Percentiles rank a stretch among this genome's conserved stretches.
Conservation (phyloP, 1,284 basidiomycete genomes). For the Rhodotorula glutinis region DNA sequence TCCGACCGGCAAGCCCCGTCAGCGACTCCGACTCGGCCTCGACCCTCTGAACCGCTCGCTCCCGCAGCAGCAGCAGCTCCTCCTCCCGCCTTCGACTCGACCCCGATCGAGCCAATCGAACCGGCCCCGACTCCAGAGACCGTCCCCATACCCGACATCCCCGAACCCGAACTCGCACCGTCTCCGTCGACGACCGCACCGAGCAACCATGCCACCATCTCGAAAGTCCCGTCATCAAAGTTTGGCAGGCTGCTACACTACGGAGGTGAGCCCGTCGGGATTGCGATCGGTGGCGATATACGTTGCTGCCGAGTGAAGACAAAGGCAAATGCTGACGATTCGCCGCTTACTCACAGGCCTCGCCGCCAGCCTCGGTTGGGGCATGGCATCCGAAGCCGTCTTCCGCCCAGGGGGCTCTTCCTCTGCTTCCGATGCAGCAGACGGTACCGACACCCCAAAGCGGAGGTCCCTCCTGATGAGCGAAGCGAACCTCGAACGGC, state of each 20-base stretch:
- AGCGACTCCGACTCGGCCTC: too few relatives aligned
- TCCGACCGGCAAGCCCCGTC: too few relatives aligned
- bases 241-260: constrained; percentile 87
- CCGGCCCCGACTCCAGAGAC: neutral
- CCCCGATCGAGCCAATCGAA: neutral
- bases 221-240: constrained; percentile 80
- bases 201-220: constrained; percentile 57
- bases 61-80: neutral
- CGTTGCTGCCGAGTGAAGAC: too few relatives aligned
- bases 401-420: constrained; percentile 43
- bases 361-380: constrained; percentile 67
- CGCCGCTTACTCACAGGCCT: constrained; percentile 63
- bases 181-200: too few relatives aligned
- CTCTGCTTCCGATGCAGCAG: neutral
- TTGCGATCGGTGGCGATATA: too few relatives aligned
- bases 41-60: too few relatives aligned
- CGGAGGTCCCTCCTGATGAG: constrained; percentile 65
- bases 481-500: constrained; percentile 80
- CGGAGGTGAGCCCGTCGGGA: constrained; percentile 63
- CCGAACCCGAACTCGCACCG: too few relatives aligned
- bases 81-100: neutral
- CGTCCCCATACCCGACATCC: neutral
- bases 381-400: constrained; percentile 55
- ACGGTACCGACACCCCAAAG: neutral
- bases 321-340: too few relatives aligned